These are phyloP conservation scores for Erysimum cheiranthoides DNA, from an alignment of 345 rosid genomes.

Conservation along the genomic window DNA sequence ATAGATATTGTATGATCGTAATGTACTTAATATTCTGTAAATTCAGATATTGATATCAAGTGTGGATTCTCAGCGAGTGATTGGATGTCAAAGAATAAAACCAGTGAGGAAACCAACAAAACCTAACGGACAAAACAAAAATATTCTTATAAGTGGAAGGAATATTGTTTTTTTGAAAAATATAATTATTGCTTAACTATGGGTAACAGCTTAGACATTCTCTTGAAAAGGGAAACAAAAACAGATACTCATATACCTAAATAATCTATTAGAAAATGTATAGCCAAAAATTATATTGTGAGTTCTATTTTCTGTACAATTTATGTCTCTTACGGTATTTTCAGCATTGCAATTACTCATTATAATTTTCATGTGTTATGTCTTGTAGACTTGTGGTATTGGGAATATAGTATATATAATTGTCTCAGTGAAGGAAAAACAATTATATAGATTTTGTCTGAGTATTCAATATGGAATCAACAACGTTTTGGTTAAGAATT, in stretches of 20 bases:
- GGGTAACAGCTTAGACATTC: constrained; percentile 46
- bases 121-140: constrained; percentile 47
- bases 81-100: constrained; percentile 45
- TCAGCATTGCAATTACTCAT: not conserved
- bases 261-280: not conserved
- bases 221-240: constrained; percentile 8
- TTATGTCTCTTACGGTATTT: not conserved
- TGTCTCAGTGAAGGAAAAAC: too few relatives aligned
- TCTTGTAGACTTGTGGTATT: too few relatives aligned
- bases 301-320: not conserved
- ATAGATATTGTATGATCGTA: constrained; percentile 30
- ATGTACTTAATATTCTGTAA: constrained; percentile 29
- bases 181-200: constrained; percentile 29
- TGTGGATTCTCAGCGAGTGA: constrained; percentile 31
- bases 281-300: not conserved
- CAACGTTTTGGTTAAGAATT: not conserved
- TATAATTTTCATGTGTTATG: too few relatives aligned
- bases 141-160: constrained; percentile 41
- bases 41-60: constrained; percentile 33
- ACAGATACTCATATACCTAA: constrained; percentile 5
- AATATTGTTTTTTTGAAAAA: constrained; percentile 15
- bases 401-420: too few relatives aligned
- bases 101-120: constrained; percentile 50
- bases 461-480: not conserved
- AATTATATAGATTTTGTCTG: not conserved